Evolutionary conservation across 2,329 filamentous ascomycete genomes (phyloP), one percentile per base, ranked within the genome.

Genomic region (Pestalotiopsis sp.): DNA sequence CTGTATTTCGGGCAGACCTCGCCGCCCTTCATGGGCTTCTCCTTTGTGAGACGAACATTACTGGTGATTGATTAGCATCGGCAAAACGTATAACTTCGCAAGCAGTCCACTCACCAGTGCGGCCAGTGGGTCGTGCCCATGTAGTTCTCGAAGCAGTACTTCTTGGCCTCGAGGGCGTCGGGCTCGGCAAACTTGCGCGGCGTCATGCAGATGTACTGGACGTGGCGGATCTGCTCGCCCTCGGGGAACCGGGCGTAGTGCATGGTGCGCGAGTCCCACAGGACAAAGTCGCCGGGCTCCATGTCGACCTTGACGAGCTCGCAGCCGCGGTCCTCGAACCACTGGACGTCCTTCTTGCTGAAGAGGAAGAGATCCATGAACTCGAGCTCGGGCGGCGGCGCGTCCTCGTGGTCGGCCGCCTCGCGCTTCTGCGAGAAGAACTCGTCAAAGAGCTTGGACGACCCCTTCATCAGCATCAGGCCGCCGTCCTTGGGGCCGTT

Each of bases 401-500:
- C 76, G 68, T 77, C 77, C 61, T 77, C 74, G 66, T 81, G 75
- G 3, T 77, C 75, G 72, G 84, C 85, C 77, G 83, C 85, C 69
- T 83, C 76, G 52, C 64, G 49, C 36, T 79, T 77, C 66, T 81
- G 75, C 2, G 77, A 75, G 73, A 84, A 85, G 77, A 84, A 86
- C 69, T 83, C 76, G 56, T 84, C 78, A 59, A 78, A 80, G 1
- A 84, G 75, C 60, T 80, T 80, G 14, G 77, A 71, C 6, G 79
- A 80, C 3, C 83, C 83, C 41, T 81, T 80, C 77, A 84, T 81
- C 4, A 84, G 71, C 56, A 85, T 78, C 4, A 86, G 71, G 1
- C 83, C 83, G n/a, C 84, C 84, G 66, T 86, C 84, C 1, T 84
- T 77, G 2, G 79, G 79, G 1, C 84, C 83, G 49, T 82, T 82